Conservation (phyloP, 768 basidiomycete species). For the Coprinopsis sp. region DNA sequence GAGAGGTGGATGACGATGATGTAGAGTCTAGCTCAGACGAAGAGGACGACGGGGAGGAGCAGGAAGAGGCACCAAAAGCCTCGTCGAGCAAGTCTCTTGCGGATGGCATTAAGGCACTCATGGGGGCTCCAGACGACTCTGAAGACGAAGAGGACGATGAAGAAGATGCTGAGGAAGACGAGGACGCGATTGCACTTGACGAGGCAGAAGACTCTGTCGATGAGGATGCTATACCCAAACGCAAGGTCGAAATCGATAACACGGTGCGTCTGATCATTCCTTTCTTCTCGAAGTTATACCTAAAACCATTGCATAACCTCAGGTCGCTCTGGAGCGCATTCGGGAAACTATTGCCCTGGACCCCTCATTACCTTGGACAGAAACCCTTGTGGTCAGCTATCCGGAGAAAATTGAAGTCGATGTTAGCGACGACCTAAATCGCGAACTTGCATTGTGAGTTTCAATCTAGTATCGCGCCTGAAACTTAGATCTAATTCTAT, state of each 20-base stretch:
- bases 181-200: conserved; percentile 57
- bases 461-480: background rate
- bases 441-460: conserved; percentile 92
- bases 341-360: conserved; percentile 74
- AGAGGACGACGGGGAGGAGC: conserved; percentile 40
- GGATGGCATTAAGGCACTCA: too few relatives aligned
- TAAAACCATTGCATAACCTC: conserved; percentile 26
- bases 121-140: conserved; percentile 31
- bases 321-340: conserved; percentile 78
- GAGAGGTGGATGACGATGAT: conserved; percentile 28
- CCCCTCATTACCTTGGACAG: conserved; percentile 75
- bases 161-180: too few relatives aligned
- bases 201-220: conserved; percentile 63
- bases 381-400: conserved; percentile 70
- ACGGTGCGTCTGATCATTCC: conserved; percentile 40
- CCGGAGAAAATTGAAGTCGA: conserved; percentile 72
- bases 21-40: conserved; percentile 11
- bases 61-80: conserved; percentile 39
- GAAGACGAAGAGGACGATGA: too few relatives aligned
- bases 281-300: background rate
- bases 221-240: conserved; percentile 75
- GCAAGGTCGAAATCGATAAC: conserved; percentile 83
- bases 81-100: too few relatives aligned
- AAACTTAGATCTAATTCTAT: background rate
- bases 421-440: conserved; percentile 84